Evolutionary conservation across 2,329 filamentous ascomycete genomes (phyloP).

Genomic region (Orbilia blumenaviensis): DNA sequence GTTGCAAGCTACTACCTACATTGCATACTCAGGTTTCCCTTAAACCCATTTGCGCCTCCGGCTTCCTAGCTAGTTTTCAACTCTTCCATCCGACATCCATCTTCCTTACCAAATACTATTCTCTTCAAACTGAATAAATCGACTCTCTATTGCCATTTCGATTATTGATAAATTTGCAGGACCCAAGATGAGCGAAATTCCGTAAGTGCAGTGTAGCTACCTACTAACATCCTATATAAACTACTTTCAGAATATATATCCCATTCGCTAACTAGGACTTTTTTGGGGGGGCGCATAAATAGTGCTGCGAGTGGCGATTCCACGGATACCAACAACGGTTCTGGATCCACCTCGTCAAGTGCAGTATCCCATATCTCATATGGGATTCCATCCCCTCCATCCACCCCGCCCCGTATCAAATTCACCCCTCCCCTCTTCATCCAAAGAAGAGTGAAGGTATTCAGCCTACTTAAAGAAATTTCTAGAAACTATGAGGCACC

Average conservation of each 20-base stretch:
- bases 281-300: too few relatives aligned
- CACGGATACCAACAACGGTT: background rate
- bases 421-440: slow-evolving; percentile 57
- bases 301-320: background rate
- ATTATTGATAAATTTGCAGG: too few relatives aligned
- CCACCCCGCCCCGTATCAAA: slow-evolving; percentile 36
- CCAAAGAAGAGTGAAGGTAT: slow-evolving; percentile 54
- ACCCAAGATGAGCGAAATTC: background rate
- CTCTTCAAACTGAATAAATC: too few relatives aligned
- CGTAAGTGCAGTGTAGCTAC: background rate
- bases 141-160: background rate
- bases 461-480: slow-evolving; percentile 43
- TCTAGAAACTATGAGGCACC: slow-evolving; percentile 38
- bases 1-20: too few relatives aligned
- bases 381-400: slow-evolving; percentile 36
- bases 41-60: too few relatives aligned
- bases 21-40: too few relatives aligned
- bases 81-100: background rate
- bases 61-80: too few relatives aligned
- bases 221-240: too few relatives aligned
- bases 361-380: background rate
- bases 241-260: background rate
- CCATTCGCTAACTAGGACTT: background rate
- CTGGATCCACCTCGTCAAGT: background rate
- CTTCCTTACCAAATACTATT: background rate